These are phyloP conservation scores for Colletotrichum camelliae DNA, from an alignment of 2,329 filamentous ascomycete genomes.

Conservation along the genomic window DNA sequence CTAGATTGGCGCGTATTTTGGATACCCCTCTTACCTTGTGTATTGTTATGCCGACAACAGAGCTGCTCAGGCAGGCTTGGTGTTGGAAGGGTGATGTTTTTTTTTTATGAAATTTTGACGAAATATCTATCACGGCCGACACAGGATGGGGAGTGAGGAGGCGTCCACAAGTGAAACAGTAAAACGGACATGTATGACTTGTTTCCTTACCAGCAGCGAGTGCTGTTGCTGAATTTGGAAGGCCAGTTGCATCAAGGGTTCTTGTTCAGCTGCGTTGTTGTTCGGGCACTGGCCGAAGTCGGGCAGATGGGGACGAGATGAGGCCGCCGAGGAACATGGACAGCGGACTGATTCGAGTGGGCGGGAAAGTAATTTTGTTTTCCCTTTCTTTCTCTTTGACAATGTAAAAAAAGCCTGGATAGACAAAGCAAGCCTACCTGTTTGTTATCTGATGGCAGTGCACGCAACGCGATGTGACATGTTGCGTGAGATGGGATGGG, in stretches of 20 bases:
- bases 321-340: background rate
- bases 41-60: background rate
- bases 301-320: background rate
- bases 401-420: background rate
- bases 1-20: background rate
- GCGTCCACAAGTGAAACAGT: background rate
- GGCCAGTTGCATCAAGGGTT: background rate
- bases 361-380: background rate
- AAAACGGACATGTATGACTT: background rate
- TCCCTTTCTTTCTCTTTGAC: background rate
- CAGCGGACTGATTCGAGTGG: background rate
- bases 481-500: background rate
- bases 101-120: background rate
- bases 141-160: background rate
- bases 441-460: background rate
- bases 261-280: background rate
- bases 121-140: background rate
- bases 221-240: background rate
- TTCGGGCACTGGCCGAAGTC: background rate
- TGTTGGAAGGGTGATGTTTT: background rate
- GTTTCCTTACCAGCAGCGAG: background rate
- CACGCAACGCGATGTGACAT: background rate
- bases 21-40: conserved; percentile 14
- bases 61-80: background rate
- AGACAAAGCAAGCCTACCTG: background rate